Percentiles rank a stretch among this genome's conserved stretches.
phyloP scores from a whole-genome alignment of 2,329 filamentous ascomycete species.

The Dactylellina parvicollis region DNA sequence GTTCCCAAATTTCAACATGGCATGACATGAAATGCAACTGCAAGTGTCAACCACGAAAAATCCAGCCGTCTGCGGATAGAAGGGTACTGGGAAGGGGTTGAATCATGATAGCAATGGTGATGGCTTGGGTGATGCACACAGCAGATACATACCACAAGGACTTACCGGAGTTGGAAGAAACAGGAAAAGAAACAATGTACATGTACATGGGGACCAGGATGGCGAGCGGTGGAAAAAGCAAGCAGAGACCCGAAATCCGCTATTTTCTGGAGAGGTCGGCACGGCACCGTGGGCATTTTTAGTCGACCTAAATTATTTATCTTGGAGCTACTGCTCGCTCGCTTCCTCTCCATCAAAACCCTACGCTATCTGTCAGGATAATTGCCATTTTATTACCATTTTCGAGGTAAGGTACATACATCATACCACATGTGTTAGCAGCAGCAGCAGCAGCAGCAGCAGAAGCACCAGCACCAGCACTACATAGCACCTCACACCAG shows the following conservation, averaged over 20 bases:
- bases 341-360: slow-evolving; percentile 52
- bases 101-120: too few relatives aligned
- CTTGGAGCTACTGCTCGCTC: slow-evolving; percentile 53
- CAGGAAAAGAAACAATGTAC: slow-evolving; percentile 7
- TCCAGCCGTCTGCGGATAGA: too few relatives aligned
- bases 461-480: too few relatives aligned
- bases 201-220: slow-evolving; percentile 10
- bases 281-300: slow-evolving; percentile 40
- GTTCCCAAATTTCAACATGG: too few relatives aligned
- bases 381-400: slow-evolving; percentile 51
- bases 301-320: slow-evolving; percentile 53
- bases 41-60: too few relatives aligned
- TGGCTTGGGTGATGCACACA: neutral
- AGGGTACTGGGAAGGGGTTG: too few relatives aligned
- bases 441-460: too few relatives aligned
- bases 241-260: slow-evolving; percentile 41
- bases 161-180: slow-evolving; percentile 38
- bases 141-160: neutral
- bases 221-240: slow-evolving; percentile 12
- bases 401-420: slow-evolving; percentile 48
- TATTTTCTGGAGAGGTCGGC: slow-evolving; percentile 51
- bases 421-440: slow-evolving; percentile 17
- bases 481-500: too few relatives aligned
- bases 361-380: slow-evolving; percentile 51
- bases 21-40: too few relatives aligned